These are phyloP conservation scores for Fusarium udum DNA, from an alignment of 2,329 filamentous ascomycete genomes.

Conservation along the genomic window DNA sequence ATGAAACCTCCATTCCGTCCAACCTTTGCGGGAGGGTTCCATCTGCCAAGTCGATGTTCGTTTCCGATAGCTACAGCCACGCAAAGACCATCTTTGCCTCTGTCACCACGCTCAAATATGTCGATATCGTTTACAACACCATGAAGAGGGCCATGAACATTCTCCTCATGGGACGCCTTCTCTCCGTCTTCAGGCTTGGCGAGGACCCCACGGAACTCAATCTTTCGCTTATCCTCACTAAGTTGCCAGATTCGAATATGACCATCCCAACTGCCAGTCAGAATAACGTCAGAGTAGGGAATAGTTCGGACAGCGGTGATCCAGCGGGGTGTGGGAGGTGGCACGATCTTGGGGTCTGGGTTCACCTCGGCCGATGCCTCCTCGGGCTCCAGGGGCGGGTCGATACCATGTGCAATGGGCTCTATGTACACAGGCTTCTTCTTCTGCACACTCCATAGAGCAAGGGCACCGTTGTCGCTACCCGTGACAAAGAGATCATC, in stretches of 20 bases:
- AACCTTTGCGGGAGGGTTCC: constrained; percentile 70
- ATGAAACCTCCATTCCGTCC: constrained; percentile 85
- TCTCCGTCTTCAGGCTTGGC: constrained; percentile 51
- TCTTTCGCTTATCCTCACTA: constrained; percentile 80
- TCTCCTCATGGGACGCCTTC: constrained; percentile 42
- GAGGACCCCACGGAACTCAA: constrained; percentile 77
- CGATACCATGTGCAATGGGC: constrained; percentile 84
- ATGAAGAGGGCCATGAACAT: constrained; percentile 57
- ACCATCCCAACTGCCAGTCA: constrained; percentile 93
- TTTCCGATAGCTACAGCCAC: constrained; percentile 88
- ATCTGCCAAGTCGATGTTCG: constrained; percentile 85
- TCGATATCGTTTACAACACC: constrained; percentile 91
- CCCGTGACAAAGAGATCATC: constrained; percentile 92
- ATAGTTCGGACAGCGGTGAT: constrained; percentile 89
- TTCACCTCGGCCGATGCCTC: constrained; percentile 78
- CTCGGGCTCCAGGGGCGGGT: constrained; percentile 73
- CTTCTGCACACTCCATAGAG: constrained; percentile 88
- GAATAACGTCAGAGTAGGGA: constrained; percentile 88
- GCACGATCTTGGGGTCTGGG: constrained; percentile 67
- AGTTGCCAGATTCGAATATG: constrained; percentile 86
- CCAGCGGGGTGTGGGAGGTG: constrained; percentile 78
- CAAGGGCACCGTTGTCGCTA: constrained; percentile 87
- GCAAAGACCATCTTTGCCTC: constrained; percentile 79
- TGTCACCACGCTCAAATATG: constrained; percentile 84
- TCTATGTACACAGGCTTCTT: constrained; percentile 92